Percentiles rank a stretch among this genome's conserved stretches.
These are phyloP conservation scores for Maudiozyma turicensis DNA, from an alignment of 805 yeast species.

Conservation along the genomic window DNA sequence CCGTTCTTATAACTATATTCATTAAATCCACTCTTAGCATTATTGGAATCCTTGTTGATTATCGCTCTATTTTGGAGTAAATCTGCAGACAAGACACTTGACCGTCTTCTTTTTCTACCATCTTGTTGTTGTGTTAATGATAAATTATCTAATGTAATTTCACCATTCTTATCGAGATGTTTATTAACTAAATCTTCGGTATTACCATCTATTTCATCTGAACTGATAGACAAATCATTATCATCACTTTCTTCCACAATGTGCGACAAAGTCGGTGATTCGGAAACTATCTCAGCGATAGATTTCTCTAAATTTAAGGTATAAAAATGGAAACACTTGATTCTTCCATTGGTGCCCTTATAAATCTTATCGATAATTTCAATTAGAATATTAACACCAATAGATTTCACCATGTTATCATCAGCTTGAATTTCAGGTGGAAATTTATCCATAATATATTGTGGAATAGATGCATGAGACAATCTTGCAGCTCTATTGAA, in stretches of 20 bases:
- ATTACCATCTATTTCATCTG: constrained; percentile 7
- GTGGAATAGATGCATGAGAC: constrained; percentile 79
- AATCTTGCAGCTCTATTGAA: constrained; percentile 83
- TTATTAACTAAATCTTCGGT: constrained; percentile 15
- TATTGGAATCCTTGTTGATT: constrained; percentile 23
- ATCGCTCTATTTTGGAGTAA: constrained; percentile 34
- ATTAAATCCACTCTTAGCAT: constrained; percentile 6
- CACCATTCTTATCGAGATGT: constrained; percentile 24
- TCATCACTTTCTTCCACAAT: constrained; percentile 33
- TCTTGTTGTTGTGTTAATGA: constrained; percentile 4
- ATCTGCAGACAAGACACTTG: constrained; percentile 21
- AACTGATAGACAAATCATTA: constrained; percentile 4
- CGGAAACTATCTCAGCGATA: constrained; percentile 71
- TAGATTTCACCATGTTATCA: constrained; percentile 67
- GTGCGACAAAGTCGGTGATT: constrained; percentile 43
- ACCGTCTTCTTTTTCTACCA: constrained; percentile 23
- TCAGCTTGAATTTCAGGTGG: constrained; percentile 51
- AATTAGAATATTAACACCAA: constrained; percentile 69
- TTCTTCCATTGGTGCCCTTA: constrained; percentile 41
- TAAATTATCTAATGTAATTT: constrained; percentile 26
- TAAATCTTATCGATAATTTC: constrained; percentile 54
- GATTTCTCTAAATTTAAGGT: constrained; percentile 89
- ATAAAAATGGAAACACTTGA: constrained; percentile 87
- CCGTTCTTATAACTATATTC: constrained; percentile 5
- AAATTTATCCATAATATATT: constrained; percentile 40